phyloP scores from a whole-genome alignment of 352 stramenopile genomes.

The Phytophthora pisi region DNA sequence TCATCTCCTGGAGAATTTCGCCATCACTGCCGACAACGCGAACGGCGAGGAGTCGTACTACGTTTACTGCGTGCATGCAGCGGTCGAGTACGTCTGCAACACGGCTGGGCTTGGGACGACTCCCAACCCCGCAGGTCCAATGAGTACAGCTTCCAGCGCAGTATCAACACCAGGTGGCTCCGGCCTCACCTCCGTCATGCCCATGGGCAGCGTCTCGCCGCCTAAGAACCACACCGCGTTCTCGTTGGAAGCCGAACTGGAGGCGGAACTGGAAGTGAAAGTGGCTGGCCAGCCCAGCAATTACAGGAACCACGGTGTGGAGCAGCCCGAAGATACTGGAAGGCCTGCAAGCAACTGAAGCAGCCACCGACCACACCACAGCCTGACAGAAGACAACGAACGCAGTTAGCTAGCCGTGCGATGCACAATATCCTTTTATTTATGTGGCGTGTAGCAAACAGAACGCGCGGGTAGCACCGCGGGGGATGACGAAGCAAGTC shows the following conservation, averaged over 20 bases:
- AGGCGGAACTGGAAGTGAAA: slow-evolving; percentile 27
- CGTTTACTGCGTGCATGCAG: slow-evolving; percentile 87
- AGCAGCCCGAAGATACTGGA: slow-evolving; percentile 17
- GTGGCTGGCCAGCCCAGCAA: not conserved
- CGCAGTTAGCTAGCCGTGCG: slow-evolving; percentile 22
- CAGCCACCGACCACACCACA: not conserved
- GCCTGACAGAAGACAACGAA: slow-evolving; percentile 14
- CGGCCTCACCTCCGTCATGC: slow-evolving; percentile 24
- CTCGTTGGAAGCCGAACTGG: slow-evolving; percentile 20
- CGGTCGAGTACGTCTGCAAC: slow-evolving; percentile 88
- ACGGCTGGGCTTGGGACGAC: slow-evolving; percentile 41
- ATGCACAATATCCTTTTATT: slow-evolving; percentile 41
- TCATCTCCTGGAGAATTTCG: slow-evolving; percentile 83
- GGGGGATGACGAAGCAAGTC: slow-evolving; percentile 12
- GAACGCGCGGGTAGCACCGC: not conserved
- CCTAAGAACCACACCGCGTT: slow-evolving; percentile 23
- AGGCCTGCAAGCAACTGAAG: slow-evolving; percentile 1
- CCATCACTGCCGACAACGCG: slow-evolving; percentile 77
- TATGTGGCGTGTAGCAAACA: slow-evolving; percentile 29
- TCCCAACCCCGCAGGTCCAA: slow-evolving; percentile 4
- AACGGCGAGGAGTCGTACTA: slow-evolving; percentile 91
- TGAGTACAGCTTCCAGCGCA: slow-evolving; percentile 28
- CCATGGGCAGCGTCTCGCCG: slow-evolving; percentile 21
- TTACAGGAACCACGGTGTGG: not conserved
- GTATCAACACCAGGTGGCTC: slow-evolving; percentile 28